phyloP scores from a whole-genome alignment of 352 stramenopile species.

The Thalassiosira hispida region DNA sequence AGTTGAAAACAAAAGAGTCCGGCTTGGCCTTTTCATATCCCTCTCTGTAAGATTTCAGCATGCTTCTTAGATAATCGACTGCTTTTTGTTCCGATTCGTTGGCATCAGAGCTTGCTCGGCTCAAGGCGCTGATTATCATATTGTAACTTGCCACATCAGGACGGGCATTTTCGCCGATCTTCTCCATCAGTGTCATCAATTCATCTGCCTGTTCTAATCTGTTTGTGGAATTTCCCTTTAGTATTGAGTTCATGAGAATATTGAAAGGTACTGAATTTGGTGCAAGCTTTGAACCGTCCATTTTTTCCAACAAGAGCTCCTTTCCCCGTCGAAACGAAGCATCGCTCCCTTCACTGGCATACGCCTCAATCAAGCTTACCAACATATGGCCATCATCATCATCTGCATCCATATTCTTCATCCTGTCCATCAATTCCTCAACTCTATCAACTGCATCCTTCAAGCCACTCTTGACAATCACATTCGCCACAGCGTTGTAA shows the following conservation, averaged over 20 bases:
- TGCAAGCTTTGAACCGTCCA: constrained; percentile 13
- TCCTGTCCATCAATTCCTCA: constrained; percentile 57
- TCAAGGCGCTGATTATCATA: constrained; percentile 52
- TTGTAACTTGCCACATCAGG: constrained; percentile 43
- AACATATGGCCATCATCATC: constrained; percentile 42
- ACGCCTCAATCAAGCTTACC: constrained; percentile 26
- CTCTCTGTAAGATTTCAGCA: constrained; percentile 51
- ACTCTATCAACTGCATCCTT: constrained; percentile 51
- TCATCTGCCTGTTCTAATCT: constrained; percentile 42
- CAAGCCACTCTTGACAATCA: constrained; percentile 38
- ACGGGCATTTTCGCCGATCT: constrained; percentile 42
- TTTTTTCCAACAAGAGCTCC: constrained; percentile 34
- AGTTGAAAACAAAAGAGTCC: constrained; percentile 53
- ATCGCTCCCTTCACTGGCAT: constrained; percentile 9
- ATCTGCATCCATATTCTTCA: constrained; percentile 52
- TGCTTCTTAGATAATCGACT: constrained; percentile 47
- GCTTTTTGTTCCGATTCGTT: constrained; percentile 38
- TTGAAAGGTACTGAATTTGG: constrained; percentile 39
- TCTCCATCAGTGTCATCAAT: constrained; percentile 40
- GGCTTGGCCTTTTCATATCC: constrained; percentile 48
- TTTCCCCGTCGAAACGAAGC: constrained; percentile 27
- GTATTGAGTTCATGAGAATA: constrained; percentile 29
- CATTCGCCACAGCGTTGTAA: constrained; percentile 53
- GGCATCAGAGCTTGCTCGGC: constrained; percentile 1
- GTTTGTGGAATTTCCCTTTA: constrained; percentile 29